phyloP scores from a whole-genome alignment of 2,329 filamentous ascomycete genomes.

The Colletotrichum sp. region DNA sequence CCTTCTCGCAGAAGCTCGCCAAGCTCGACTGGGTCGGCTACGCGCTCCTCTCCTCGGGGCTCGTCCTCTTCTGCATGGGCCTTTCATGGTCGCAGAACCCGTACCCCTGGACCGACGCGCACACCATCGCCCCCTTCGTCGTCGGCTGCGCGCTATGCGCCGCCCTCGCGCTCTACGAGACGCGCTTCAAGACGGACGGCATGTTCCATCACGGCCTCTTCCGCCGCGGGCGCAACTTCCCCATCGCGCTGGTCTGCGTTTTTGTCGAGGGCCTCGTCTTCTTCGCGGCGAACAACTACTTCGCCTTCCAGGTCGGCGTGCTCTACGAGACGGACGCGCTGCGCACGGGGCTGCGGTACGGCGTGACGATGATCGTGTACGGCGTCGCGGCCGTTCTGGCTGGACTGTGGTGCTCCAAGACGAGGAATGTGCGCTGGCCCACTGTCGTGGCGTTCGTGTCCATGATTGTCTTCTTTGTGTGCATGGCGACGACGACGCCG shows the following conservation, averaged over 20 bases:
- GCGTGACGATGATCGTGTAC: conserved; percentile 34
- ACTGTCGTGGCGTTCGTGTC: conserved; percentile 29
- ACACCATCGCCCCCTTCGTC: conserved; percentile 38
- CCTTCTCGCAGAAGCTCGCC: conserved; percentile 33
- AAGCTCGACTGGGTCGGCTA: conserved; percentile 45
- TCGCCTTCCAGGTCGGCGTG: conserved; percentile 40
- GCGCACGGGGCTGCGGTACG: conserved; percentile 35
- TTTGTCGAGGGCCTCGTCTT: conserved; percentile 44
- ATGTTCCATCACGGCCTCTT: conserved; percentile 47
- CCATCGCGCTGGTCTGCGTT: conserved; percentile 37
- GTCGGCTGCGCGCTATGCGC: conserved; percentile 29
- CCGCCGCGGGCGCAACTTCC: conserved; percentile 36
- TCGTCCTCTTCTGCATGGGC: conserved; percentile 42
- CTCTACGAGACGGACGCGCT: conserved; percentile 41
- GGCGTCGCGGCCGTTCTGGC: conserved; percentile 31
- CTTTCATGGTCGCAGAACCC: conserved; percentile 43
- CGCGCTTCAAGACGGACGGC: conserved; percentile 38
- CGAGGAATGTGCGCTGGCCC: conserved; percentile 30
- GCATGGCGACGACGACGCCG: conserved; percentile 36
- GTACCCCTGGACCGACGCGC: conserved; percentile 39
- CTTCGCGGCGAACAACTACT: conserved; percentile 46
- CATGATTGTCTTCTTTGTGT: conserved; percentile 36
- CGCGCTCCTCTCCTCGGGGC: conserved; percentile 33
- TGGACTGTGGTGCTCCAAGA: conserved; percentile 33
- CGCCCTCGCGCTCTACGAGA: conserved; percentile 36